Percentiles rank a stretch among this genome's conserved stretches.
These are phyloP conservation scores for Aspergillus clavatus DNA, from an alignment of 2,329 filamentous ascomycete genomes.

Conservation along the genomic window DNA sequence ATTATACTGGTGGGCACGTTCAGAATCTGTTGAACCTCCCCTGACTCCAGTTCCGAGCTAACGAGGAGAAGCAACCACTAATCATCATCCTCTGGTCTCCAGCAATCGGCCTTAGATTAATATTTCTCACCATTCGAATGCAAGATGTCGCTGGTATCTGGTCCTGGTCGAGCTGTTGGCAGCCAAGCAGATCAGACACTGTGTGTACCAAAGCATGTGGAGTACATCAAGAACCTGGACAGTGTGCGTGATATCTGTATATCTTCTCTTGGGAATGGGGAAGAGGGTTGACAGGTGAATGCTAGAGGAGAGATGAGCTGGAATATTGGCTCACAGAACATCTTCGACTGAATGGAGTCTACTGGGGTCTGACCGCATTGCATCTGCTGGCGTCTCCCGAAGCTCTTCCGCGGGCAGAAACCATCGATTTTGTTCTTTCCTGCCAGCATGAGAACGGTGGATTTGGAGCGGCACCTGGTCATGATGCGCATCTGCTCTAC, in stretches of 20 bases:
- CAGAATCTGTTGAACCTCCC: background rate
- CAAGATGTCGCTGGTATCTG: constrained; percentile 57
- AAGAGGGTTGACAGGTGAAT: constrained; percentile 34
- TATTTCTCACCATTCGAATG: background rate
- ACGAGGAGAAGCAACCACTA: background rate
- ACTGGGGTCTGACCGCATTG: constrained; percentile 89
- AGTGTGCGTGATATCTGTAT: constrained; percentile 54
- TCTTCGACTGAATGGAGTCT: constrained; percentile 87
- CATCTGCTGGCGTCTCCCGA: constrained; percentile 78
- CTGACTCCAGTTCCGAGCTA: background rate
- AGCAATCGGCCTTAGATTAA: constrained; percentile 1
- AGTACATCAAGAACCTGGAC: constrained; percentile 89
- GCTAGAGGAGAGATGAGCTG: constrained; percentile 80
- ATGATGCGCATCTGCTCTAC: constrained; percentile 94
- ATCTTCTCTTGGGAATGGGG: constrained; percentile 16
- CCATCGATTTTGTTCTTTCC: constrained; percentile 91
- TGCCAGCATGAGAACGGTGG: constrained; percentile 86
- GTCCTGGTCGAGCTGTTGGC: constrained; percentile 51
- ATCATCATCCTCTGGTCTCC: background rate
- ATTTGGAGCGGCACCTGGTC: constrained; percentile 87
- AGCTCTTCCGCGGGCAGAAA: constrained; percentile 71
- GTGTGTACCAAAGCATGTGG: constrained; percentile 66
- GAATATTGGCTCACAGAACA: constrained; percentile 99
- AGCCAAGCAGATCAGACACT: constrained; percentile 48
- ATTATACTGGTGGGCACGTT: too few relatives aligned